phyloP scores from a whole-genome alignment of 345 rosid genomes.

The Pistacia integerrima region DNA sequence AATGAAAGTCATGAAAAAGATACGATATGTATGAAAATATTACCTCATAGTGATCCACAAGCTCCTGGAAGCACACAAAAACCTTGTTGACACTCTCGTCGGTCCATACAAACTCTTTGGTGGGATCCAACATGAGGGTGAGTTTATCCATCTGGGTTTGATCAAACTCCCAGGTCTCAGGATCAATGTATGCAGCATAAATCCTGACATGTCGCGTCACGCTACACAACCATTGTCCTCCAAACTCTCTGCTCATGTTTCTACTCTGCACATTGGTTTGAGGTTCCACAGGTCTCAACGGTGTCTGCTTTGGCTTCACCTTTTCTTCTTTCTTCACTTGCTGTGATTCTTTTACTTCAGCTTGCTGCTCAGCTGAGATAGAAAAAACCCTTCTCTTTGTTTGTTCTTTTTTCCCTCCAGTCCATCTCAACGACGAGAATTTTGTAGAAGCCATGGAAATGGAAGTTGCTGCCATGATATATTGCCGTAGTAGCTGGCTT shows the following conservation, averaged over 20 bases:
- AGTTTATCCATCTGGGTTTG: slow-evolving; percentile 88
- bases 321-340: slow-evolving; percentile 22
- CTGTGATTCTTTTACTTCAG: slow-evolving; percentile 40
- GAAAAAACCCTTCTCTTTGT: slow-evolving; percentile 20
- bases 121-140: slow-evolving; percentile 83
- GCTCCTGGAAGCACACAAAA: slow-evolving; percentile 84
- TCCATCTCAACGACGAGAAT: slow-evolving; percentile 45
- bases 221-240: slow-evolving; percentile 81
- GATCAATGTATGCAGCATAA: slow-evolving; percentile 78
- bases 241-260: slow-evolving; percentile 66
- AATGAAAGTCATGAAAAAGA: background rate
- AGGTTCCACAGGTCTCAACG: slow-evolving; percentile 76
- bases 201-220: slow-evolving; percentile 73
- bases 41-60: slow-evolving; percentile 96
- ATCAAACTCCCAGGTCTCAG: slow-evolving; percentile 68
- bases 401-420: slow-evolving; percentile 21
- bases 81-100: slow-evolving; percentile 70
- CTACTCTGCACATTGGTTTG: slow-evolving; percentile 80
- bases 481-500: background rate
- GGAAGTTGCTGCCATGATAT: slow-evolving; percentile 48
- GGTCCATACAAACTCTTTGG: slow-evolving; percentile 82
- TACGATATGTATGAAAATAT: background rate
- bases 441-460: slow-evolving; percentile 53
- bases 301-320: slow-evolving; percentile 41
- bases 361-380: slow-evolving; percentile 50